Base-by-base conservation (phyloP, 2,329 filamentous ascomycete genomes). In the Sordariomycetes sp. region DNA sequence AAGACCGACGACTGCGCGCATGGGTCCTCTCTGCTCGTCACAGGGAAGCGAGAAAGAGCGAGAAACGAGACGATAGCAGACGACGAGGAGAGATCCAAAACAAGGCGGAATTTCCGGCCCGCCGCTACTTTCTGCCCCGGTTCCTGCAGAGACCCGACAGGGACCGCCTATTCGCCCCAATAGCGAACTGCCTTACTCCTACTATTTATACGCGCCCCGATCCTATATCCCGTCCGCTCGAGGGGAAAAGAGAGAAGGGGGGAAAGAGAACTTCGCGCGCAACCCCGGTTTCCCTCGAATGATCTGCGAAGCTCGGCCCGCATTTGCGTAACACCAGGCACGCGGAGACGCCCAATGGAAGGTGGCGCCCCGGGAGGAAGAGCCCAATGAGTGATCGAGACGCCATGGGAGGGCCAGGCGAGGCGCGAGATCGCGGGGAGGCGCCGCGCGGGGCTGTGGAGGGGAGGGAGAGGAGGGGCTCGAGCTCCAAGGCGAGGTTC, bases 71-170 rank as follows among this genome's bases (percentile, higher is more conserved):
- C 24, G 28, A 53, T 14, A 7, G 12, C 16, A 53, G 28, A 28
- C 12, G 10, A 53, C 12, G 14, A 53, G 51, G 14, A n/a, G 25
- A 53, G n/a, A n/a, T n/a, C n/a, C n/a, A 14, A 53, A 34, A 25
- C 28, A 53, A 16, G 12, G n/a, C 24, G 16, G 18, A 50, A 50
- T 6, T 24, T 22, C 53, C 32, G 32, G 32, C 16, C 32, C 20
- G 53, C n/a, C 52, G 28, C 28, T 25, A 25, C 10, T 53, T 57
- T 53, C 16, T 18, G 22, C 18, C 10, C 46, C 25, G 28, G 22
- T 57, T 53, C 48, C 56, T 58, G 56, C 50, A 43, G 46, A 46
- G 48, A 58, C 56, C 56, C 56, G 56, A 53, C 24, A 24, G 28
- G n/a, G 16, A 24, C 55, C 18, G 7, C 46, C 16, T 25, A 24